Conservation (phyloP, 2,329 filamentous ascomycete species). For the Sphaerulina vaccinii region DNA sequence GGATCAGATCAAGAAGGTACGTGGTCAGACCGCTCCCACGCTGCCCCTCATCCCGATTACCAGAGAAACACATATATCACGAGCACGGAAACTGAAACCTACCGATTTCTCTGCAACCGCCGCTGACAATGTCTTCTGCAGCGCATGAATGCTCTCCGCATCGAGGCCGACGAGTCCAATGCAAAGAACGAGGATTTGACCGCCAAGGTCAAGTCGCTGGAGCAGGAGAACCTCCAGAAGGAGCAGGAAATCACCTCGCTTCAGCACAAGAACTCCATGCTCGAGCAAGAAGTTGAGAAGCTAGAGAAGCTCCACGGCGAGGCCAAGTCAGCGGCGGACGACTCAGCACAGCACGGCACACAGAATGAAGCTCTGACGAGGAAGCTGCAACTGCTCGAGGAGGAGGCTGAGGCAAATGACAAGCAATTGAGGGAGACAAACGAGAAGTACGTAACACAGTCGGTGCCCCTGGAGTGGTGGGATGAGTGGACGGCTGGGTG, state of each 20-base stretch:
- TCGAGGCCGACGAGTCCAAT: conserved; percentile 85
- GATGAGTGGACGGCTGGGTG: conserved; percentile 17
- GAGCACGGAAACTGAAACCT: conserved; percentile 2
- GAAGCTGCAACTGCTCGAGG: conserved; percentile 92
- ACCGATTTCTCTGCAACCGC: neutral
- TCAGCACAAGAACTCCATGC: conserved; percentile 88
- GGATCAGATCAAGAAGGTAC: conserved; percentile 47
- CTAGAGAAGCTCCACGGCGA: conserved; percentile 80
- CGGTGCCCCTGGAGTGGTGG: conserved; percentile 14
- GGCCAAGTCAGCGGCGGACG: conserved; percentile 80
- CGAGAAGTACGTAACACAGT: conserved; percentile 75
- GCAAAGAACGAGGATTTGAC: conserved; percentile 84
- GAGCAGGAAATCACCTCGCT: conserved; percentile 98
- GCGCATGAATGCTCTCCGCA: conserved; percentile 94
- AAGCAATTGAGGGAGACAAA: conserved; percentile 95
- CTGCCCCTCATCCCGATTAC: conserved; percentile 26
- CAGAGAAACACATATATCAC: neutral
- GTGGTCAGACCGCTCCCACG: conserved; percentile 24
- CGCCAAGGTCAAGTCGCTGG: conserved; percentile 79
- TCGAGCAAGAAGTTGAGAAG: conserved; percentile 91
- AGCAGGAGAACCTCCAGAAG: conserved; percentile 93
- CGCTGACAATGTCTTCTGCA: conserved; percentile 42
- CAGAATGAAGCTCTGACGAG: conserved; percentile 90
- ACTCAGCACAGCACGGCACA: conserved; percentile 76
- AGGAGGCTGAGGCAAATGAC: conserved; percentile 95